Evolutionary conservation across 345 rosid genomes (phyloP).

Genomic region (Anacardium occidentale): DNA sequence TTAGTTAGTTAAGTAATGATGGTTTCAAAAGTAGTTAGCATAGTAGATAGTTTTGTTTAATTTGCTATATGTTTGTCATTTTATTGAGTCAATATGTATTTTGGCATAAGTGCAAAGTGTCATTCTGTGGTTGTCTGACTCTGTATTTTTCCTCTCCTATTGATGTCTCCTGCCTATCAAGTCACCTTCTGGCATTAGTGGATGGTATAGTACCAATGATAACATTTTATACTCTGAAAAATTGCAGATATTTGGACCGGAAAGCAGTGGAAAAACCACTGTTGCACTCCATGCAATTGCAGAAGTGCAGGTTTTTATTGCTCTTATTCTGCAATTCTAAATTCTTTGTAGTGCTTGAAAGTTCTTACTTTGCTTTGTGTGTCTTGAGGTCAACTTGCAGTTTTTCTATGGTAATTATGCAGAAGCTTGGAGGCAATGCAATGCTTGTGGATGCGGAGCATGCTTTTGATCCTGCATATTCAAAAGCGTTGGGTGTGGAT

Average conservation of each 20-base stretch:
- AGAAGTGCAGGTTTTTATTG: constrained; percentile 75
- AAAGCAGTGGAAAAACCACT: constrained; percentile 95
- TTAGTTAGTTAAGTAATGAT: too few species aligned
- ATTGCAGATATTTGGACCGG: constrained; percentile 88
- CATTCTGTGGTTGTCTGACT: not conserved
- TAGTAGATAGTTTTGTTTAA: too few species aligned
- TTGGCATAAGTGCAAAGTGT: too few species aligned
- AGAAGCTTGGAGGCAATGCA: constrained; percentile 95
- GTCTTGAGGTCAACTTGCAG: constrained; percentile 2
- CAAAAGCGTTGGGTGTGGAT: constrained; percentile 89
- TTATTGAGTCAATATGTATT: too few species aligned
- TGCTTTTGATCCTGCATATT: constrained; percentile 96
- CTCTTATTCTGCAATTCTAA: constrained; percentile 9
- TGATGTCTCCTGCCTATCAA: not conserved
- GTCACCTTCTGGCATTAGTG: not conserved
- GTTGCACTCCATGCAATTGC: constrained; percentile 98
- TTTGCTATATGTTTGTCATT: too few species aligned
- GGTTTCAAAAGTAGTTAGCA: too few species aligned
- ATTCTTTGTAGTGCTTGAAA: constrained; percentile 12
- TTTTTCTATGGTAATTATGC: constrained; percentile 33
- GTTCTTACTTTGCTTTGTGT: not conserved
- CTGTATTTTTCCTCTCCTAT: not conserved
- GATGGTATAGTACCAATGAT: not conserved
- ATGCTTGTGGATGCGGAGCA: constrained; percentile 99
- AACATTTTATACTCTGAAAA: not conserved